Base-by-base conservation (phyloP, 2,329 filamentous ascomycete genomes). In the Fusarium azukiicola region DNA sequence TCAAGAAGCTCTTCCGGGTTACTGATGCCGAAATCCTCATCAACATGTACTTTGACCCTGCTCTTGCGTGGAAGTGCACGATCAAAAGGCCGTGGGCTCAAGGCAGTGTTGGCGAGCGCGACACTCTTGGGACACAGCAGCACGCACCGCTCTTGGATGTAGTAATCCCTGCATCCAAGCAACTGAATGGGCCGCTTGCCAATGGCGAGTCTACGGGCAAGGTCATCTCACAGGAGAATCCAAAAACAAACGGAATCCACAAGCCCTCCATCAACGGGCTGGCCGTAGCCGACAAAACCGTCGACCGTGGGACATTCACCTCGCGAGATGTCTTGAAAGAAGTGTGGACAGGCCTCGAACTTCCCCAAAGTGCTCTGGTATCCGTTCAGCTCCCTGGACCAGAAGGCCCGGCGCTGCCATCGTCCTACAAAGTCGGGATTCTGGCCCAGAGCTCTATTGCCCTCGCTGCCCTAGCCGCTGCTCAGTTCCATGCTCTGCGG, bases 391-490 rank as follows among this genome's bases (percentile, higher is more conserved):
- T 84, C 16, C 74, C 81, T 5, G 75, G 23, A 69, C 23, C 21
- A 71, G 50, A 23, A 61, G 40, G 14, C 56, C 1, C 82, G 85
- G 8, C 27, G 85, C 84, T 88, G 3, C 88, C 89, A 1, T 93
- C 91, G 2, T 93, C 91, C 0, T 93, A 90, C 86, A 92, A 91
- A 72, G 88, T 93, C 19, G 90, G 87, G 1, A 85, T 90, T 49
- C 84, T 94, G 1, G 91, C 91, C 0, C 92, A 93, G 79, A 85
- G 88, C 16, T 87, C 89, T 2, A 91, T 94, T 38, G 90, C 87
- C 0, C 80, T 91, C 0, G 90, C 92, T 1, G 90, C 90, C 1
- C 84, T 94, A 0, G 82, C 88, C 0, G 92, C 92, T 3, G 88
- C 91, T 1, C 85, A 90, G 13, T 81, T 92, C 17, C 85, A 89